Base-by-base conservation (phyloP, 352 stramenopile species). In the Thraustochytrium sp. region DNA sequence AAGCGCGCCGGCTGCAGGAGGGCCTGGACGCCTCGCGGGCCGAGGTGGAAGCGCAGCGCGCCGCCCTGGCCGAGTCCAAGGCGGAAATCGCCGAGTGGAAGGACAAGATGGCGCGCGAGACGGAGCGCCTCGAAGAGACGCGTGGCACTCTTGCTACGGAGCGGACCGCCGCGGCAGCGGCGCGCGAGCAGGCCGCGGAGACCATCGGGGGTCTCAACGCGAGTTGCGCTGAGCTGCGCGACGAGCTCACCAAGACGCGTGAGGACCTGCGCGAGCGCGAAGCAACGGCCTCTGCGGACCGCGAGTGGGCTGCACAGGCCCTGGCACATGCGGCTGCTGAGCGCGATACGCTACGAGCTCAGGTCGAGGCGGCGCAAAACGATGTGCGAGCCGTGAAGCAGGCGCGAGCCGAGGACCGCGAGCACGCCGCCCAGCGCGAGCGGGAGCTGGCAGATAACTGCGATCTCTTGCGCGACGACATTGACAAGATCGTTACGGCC, bases 391-490 rank as follows among this genome's bases (percentile, higher is more conserved):
- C 44, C 23, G 46, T 51, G 13, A 5, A 65, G n/a, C 29, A 53
- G 44, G 29, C 9, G 46, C 0, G 0, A 18, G 49, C 11, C 18
- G 26, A 44, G 44, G 18, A 65, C 13, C 48, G 42, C 21, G 44
- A 63, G 26, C 5, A 46, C 34, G 44, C 31, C 13, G 68, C 34
- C 3, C 21, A 48, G 23, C 18, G 8, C 42, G 38, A 42, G 23
- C 9, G 16, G 5, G 3, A 44, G 23, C 59, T 72, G 5, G 59
- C 42, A 26, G 59, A 49, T 11, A 49, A 80, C 51, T 26, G 26
- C 34, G 29, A 63, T 11, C 76, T 80, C 8, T 44, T 80, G 26
- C 68, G 68, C 51, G 68, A 80, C 18, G 68, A 80, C 23, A 9
- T 65, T 2, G 44, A 65, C 34, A 42, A 80, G 34, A 61, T 80